A percentile compares a stretch with the other conserved stretches of the same genome.
These are phyloP conservation scores for Cicer judaicum DNA, from an alignment of 306 rosid species.

Conservation along the genomic window DNA sequence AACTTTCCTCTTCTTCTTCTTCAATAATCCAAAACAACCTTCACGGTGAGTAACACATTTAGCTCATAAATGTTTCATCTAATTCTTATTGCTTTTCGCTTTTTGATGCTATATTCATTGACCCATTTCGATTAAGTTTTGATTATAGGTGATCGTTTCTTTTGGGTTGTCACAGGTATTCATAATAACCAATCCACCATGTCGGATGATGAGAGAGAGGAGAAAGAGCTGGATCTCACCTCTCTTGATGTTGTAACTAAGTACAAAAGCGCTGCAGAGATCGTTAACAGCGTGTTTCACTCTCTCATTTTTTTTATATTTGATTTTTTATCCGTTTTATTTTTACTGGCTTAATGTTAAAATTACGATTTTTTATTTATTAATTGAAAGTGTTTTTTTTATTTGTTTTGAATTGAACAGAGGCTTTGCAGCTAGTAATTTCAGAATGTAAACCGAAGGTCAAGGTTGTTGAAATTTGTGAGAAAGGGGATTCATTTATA, in stretches of 20 bases:
- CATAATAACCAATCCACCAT: conserved; percentile 41
- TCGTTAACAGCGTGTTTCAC: conserved; percentile 64
- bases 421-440: conserved; percentile 79
- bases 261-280: conserved; percentile 90
- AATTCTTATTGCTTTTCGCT: background rate
- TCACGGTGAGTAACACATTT: conserved; percentile 33
- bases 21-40: background rate
- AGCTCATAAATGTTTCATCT: background rate
- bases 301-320: background rate
- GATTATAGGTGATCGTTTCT: background rate
- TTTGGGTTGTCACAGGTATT: background rate
- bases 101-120: background rate
- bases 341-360: background rate
- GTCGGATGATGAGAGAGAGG: conserved; percentile 96
- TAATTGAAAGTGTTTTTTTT: background rate
- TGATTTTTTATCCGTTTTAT: background rate
- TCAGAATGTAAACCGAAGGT: conserved; percentile 82
- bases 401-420: conserved; percentile 43
- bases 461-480: conserved; percentile 83
- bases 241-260: conserved; percentile 92
- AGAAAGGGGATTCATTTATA: conserved; percentile 75
- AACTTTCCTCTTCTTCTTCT: background rate
- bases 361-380: background rate
- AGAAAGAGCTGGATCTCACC: conserved; percentile 95
- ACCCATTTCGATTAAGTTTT: background rate